phyloP scores from a whole-genome alignment of 2,329 filamentous ascomycete genomes.

The Penicillium sp. region DNA sequence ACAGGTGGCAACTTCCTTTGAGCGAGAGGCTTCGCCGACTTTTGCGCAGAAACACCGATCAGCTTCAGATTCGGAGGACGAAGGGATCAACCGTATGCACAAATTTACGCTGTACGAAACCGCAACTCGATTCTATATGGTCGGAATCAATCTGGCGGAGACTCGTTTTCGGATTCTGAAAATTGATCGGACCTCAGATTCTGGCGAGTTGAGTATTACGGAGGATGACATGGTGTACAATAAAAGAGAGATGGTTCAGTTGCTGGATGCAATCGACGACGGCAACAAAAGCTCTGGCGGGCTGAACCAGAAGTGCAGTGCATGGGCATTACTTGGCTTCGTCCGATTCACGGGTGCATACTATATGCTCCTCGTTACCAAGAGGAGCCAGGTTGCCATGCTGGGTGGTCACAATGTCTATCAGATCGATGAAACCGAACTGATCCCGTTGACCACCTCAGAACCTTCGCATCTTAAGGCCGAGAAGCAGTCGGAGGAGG shows the following conservation, averaged over 20 bases:
- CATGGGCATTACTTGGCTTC: constrained; percentile 93
- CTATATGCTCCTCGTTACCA: constrained; percentile 96
- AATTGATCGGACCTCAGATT: constrained; percentile 84
- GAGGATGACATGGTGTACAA: constrained; percentile 96
- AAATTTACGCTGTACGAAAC: constrained; percentile 98
- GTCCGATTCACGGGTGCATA: constrained; percentile 94
- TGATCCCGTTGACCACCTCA: constrained; percentile 79
- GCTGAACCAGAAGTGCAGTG: constrained; percentile 82
- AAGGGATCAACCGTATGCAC: constrained; percentile 69
- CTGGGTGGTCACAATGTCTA: constrained; percentile 95
- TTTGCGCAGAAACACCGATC: constrained; percentile 41
- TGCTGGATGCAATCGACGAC: constrained; percentile 92
- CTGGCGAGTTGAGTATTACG: constrained; percentile 75
- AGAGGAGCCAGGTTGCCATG: constrained; percentile 93
- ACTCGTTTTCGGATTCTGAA: constrained; percentile 87
- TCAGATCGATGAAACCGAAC: constrained; percentile 88
- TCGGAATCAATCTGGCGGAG: constrained; percentile 88
- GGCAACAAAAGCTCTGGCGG: constrained; percentile 90
- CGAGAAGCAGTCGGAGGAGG: constrained; percentile 86
- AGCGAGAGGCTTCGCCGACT: constrained; percentile 42
- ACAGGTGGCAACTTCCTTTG: constrained; percentile 46
- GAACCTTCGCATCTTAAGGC: constrained; percentile 65
- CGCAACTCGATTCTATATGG: constrained; percentile 86
- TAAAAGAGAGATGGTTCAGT: constrained; percentile 84
- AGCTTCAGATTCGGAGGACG: constrained; percentile 41